phyloP scores from a whole-genome alignment of 306 rosid genomes.

The Inga leiocalycina region DNA sequence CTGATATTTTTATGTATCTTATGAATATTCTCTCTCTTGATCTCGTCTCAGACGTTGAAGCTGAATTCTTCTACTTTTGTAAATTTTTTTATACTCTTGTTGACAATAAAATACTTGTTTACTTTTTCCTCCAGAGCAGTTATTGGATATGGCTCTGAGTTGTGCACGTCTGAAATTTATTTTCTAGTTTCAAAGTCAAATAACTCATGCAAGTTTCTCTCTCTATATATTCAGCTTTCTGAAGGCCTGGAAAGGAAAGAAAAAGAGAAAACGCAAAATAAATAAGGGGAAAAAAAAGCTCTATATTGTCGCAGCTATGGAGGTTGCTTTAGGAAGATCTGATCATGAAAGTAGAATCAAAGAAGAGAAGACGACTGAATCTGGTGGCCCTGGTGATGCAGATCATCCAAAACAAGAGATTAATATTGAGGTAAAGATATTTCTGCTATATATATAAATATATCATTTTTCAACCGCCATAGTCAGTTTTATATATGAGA shows the following conservation, averaged over 20 bases:
- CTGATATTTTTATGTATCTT: conserved; percentile 40
- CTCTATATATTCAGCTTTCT: conserved; percentile 32
- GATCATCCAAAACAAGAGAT: conserved; percentile 29
- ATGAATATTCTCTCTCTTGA: conserved; percentile 48
- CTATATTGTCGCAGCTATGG: conserved; percentile 34
- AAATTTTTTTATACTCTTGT: neutral
- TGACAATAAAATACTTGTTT: conserved; percentile 3
- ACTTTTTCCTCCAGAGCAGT: conserved; percentile 23
- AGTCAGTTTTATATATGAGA: neutral
- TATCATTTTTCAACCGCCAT: neutral
- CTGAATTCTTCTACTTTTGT: conserved; percentile 63
- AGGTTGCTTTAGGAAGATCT: conserved; percentile 40
- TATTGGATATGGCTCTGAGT: conserved; percentile 38
- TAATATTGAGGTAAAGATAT: conserved; percentile 40
- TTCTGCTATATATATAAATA: neutral
- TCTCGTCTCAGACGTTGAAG: conserved; percentile 60
- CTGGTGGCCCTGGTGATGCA: conserved; percentile 37
- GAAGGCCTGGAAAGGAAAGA: neutral
- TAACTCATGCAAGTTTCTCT: conserved; percentile 44
- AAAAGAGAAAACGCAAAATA: neutral
- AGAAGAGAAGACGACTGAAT: conserved; percentile 40
- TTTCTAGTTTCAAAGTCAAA: conserved; percentile 54
- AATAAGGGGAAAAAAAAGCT: neutral
- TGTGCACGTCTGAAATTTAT: neutral
- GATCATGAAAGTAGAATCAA: conserved; percentile 31